Conservation (phyloP, 192 early-diverging fungal species). For the Coemansia sp. region DNA sequence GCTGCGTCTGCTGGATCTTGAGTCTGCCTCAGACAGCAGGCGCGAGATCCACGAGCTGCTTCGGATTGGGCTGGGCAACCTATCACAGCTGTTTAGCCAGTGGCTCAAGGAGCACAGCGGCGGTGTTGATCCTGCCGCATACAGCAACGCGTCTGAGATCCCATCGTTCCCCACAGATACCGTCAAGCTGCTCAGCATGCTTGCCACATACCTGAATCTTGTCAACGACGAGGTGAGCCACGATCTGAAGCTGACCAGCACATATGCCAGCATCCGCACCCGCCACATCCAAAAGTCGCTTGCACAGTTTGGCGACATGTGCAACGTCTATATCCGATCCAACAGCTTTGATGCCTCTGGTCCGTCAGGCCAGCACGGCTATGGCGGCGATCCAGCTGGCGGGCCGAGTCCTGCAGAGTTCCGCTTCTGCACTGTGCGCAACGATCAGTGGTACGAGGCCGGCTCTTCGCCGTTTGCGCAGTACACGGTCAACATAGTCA, state of each 20-base stretch:
- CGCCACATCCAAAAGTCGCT: constrained; percentile 53
- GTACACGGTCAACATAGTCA: constrained; percentile 50
- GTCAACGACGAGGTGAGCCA: constrained; percentile 56
- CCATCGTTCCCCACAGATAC: constrained; percentile 54
- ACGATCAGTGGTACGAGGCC: constrained; percentile 54
- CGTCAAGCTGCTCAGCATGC: constrained; percentile 55
- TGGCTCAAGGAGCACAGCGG: constrained; percentile 58
- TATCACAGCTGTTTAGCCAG: constrained; percentile 57
- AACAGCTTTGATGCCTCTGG: constrained; percentile 28
- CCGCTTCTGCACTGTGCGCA: constrained; percentile 46
- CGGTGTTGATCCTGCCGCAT: constrained; percentile 53
- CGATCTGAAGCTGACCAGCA: constrained; percentile 48
- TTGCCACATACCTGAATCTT: constrained; percentile 54
- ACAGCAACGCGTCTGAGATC: constrained; percentile 44
- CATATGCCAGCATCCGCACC: constrained; percentile 46
- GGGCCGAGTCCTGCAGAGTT: constrained; percentile 31
- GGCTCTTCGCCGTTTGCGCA: constrained; percentile 51
- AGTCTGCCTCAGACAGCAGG: constrained; percentile 45
- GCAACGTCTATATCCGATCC: constrained; percentile 30
- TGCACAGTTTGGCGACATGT: constrained; percentile 53
- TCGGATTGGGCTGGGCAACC: constrained; percentile 48
- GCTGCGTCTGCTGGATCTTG: constrained; percentile 47
- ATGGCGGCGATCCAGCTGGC: constrained; percentile 16
- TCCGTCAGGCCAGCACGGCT: constrained; percentile 21
- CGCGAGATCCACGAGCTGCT: constrained; percentile 53